phyloP scores from a whole-genome alignment of 257 asterid genomes.

The Petunia axillaris region DNA sequence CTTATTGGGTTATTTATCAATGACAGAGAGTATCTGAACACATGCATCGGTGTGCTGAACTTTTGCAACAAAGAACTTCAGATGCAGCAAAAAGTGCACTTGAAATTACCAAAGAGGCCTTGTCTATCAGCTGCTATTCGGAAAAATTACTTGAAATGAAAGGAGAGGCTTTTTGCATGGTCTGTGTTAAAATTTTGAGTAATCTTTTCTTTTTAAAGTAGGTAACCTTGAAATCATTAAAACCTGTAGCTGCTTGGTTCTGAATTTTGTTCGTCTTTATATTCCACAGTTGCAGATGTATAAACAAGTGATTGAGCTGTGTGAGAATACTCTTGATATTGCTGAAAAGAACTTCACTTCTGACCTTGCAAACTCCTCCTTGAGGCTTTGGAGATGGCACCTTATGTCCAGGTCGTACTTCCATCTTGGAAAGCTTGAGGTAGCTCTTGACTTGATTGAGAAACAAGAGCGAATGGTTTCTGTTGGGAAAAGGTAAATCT shows the following conservation, averaged over 20 bases:
- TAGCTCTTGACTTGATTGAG: conserved; percentile 83
- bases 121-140: conserved; percentile 69
- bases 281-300: conserved; percentile 61
- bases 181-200: conserved; percentile 40
- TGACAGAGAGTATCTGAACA: conserved; percentile 70
- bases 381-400: conserved; percentile 79
- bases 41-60: conserved; percentile 50
- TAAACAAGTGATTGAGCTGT: conserved; percentile 73
- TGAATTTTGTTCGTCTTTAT: conserved; percentile 23
- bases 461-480: conserved; percentile 53
- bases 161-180: conserved; percentile 81
- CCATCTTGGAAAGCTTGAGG: conserved; percentile 80
- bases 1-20: conserved; percentile 30
- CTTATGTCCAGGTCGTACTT: conserved; percentile 69
- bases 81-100: conserved; percentile 67
- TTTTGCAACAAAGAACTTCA: conserved; percentile 60
- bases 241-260: neutral
- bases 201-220: conserved; percentile 2
- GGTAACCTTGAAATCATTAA: neutral
- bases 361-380: conserved; percentile 35
- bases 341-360: conserved; percentile 64
- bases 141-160: conserved; percentile 84
- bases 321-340: conserved; percentile 69
- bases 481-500: conserved; percentile 49
- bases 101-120: conserved; percentile 58